phyloP scores from a whole-genome alignment of 2,329 filamentous ascomycete species.

The Rugonectria rugulosa region DNA sequence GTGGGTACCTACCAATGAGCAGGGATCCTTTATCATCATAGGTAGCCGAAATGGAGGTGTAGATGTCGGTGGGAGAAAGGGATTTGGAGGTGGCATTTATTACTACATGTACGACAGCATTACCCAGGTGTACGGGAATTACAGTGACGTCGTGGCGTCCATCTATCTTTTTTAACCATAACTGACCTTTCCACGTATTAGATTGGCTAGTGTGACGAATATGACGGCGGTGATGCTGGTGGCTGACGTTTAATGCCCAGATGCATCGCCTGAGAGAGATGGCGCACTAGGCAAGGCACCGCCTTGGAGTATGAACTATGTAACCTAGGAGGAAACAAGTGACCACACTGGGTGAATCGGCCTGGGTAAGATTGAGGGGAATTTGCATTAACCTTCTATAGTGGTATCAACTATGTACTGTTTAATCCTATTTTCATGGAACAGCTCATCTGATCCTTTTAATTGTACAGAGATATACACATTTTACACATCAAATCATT shows the following conservation, averaged over 20 bases:
- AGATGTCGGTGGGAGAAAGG: neutral
- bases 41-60: conserved; percentile 2
- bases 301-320: too few relatives aligned
- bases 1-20: neutral
- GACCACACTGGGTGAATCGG: neutral
- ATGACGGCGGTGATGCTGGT: too few relatives aligned
- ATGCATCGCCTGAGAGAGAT: too few relatives aligned
- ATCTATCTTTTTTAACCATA: too few relatives aligned
- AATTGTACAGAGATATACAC: conserved; percentile 18
- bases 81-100: neutral
- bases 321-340: too few relatives aligned
- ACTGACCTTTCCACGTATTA: too few relatives aligned
- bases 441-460: conserved; percentile 15
- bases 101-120: too few relatives aligned
- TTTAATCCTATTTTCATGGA: conserved; percentile 11
- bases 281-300: too few relatives aligned
- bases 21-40: conserved; percentile 9
- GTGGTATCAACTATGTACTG: conserved; percentile 7
- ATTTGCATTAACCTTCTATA: conserved; percentile 14
- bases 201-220: too few relatives aligned
- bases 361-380: neutral
- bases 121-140: too few relatives aligned
- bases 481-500: conserved; percentile 37
- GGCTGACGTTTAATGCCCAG: too few relatives aligned
- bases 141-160: too few relatives aligned